Evolutionary conservation across 768 basidiomycete species (phyloP).

Genomic region (Dioszegia crocea): DNA sequence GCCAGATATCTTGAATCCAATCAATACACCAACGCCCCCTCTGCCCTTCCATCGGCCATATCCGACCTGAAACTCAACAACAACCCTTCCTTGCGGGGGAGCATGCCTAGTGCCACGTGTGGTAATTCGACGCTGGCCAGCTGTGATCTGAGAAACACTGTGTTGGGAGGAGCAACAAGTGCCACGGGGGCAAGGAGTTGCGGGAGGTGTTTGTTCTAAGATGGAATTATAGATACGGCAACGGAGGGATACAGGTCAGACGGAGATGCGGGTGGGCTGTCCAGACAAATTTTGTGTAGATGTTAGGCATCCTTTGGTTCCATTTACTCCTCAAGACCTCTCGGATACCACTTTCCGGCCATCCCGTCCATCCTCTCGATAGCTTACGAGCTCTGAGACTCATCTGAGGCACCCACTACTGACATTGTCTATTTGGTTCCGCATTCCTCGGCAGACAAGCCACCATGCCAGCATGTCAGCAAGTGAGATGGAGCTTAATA

Average conservation of each 20-base stretch:
- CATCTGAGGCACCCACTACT: too few species aligned
- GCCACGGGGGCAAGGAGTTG: slow-evolving; percentile 10
- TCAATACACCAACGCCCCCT: slow-evolving; percentile 32
- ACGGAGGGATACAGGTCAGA: too few species aligned
- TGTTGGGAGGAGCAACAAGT: slow-evolving; percentile 10
- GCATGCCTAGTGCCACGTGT: slow-evolving; percentile 38
- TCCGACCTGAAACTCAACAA: slow-evolving; percentile 38
- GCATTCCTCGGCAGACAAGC: not conserved
- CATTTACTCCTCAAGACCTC: too few species aligned
- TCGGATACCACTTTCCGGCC: too few species aligned
- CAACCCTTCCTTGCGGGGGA: slow-evolving; percentile 40
- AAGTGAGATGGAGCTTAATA: too few species aligned
- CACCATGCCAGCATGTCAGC: too few species aligned
- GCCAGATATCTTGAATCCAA: slow-evolving; percentile 44
- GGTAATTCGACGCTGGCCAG: slow-evolving; percentile 19
- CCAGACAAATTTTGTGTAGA: too few species aligned
- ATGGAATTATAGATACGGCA: too few species aligned
- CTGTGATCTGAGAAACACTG: slow-evolving; percentile 44
- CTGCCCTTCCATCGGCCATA: slow-evolving; percentile 39
- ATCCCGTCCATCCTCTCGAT: too few species aligned
- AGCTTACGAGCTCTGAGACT: too few species aligned
- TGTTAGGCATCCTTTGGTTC: too few species aligned
- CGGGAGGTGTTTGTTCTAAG: not conserved
- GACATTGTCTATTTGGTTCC: not conserved
- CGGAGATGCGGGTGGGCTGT: too few species aligned